Conservation (phyloP, 139 green algal genomes). For the Asterochloris sp. region DNA sequence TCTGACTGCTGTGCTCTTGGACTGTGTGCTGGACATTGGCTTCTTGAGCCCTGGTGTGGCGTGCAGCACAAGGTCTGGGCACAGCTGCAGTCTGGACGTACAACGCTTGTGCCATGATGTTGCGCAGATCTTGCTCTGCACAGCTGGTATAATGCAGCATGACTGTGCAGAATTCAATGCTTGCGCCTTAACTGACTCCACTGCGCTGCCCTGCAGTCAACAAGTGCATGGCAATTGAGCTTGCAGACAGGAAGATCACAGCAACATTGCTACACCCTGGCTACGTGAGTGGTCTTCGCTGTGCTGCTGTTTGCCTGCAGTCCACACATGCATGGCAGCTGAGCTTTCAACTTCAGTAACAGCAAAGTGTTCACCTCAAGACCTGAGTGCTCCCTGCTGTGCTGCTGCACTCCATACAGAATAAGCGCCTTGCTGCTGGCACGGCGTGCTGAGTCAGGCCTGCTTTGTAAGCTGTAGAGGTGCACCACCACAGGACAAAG, state of each 20-base stretch:
- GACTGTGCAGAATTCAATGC: not conserved
- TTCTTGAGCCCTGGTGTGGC: not conserved
- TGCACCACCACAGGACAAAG: no score
- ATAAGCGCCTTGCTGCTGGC: no score
- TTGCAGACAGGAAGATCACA: slow-evolving; percentile 38
- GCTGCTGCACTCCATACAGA: no score
- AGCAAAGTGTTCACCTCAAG: no score
- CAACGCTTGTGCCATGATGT: not conserved
- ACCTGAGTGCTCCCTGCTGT: no score
- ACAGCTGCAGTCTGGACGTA: not conserved
- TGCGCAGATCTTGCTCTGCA: no score
- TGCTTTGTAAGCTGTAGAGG: no score
- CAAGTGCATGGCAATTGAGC: slow-evolving; percentile 64
- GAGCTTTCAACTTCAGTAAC: no score
- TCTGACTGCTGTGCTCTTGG: not conserved
- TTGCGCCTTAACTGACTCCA: not conserved
- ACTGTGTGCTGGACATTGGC: not conserved
- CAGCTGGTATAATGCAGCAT: no score
- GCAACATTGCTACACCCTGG: slow-evolving; percentile 64
- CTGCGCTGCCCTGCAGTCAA: slow-evolving; percentile 31
- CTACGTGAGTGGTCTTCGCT: slow-evolving; percentile 17
- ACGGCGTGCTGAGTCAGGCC: no score
- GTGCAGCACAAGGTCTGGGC: not conserved
- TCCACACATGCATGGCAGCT: no score
- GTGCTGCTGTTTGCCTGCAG: not conserved